phyloP scores from a whole-genome alignment of 805 yeast species.

The Spathaspora boniae region DNA sequence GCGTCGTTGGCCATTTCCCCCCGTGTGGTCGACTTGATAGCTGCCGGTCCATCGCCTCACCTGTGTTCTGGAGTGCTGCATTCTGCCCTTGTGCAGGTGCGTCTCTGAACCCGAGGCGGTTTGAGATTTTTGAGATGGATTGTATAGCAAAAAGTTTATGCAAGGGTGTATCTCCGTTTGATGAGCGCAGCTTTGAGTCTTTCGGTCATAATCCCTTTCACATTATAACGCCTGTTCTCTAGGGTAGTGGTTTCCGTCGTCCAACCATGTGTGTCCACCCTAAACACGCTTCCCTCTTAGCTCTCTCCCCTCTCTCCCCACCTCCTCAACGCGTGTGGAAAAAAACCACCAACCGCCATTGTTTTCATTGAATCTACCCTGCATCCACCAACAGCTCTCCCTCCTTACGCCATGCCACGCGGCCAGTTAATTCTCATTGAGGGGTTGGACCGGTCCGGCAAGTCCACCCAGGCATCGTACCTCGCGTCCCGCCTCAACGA shows the following conservation, averaged over 20 bases:
- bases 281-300: no score
- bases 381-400: no score
- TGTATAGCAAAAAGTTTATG: constrained; percentile 11
- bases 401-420: constrained; percentile 31
- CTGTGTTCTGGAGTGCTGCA: no score
- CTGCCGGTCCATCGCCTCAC: constrained; percentile 11
- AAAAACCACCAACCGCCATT: no score
- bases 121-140: constrained; percentile 9
- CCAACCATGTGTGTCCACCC: no score
- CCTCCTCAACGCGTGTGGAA: no score
- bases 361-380: no score
- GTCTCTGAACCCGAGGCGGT: constrained; percentile 4
- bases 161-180: constrained; percentile 53
- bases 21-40: constrained; percentile 18
- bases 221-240: constrained; percentile 19
- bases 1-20: constrained; percentile 16
- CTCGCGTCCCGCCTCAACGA: constrained; percentile 18
- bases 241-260: no score
- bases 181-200: constrained; percentile 42
- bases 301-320: no score
- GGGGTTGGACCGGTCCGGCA: constrained; percentile 94
- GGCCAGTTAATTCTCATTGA: constrained; percentile 82
- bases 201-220: constrained; percentile 51
- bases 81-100: constrained; percentile 7
- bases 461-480: constrained; percentile 70